Evolutionary conservation across 2,329 filamentous ascomycete species (phyloP).

Genomic region (Penicillium sclerotiorum): DNA sequence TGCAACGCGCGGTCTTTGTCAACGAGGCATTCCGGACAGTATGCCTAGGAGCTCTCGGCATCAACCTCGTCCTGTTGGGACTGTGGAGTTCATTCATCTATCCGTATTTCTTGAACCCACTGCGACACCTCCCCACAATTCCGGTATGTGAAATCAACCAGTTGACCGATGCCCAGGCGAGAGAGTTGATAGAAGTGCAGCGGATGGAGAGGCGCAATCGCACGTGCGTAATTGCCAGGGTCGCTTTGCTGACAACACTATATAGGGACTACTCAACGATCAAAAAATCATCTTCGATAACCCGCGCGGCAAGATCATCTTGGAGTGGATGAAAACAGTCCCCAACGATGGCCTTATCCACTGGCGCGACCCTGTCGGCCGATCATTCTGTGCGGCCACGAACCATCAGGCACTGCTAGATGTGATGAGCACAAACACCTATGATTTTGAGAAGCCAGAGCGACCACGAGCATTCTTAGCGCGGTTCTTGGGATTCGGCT

Average conservation of each 20-base stretch:
- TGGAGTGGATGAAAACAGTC: constrained; percentile 54
- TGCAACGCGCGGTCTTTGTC: constrained; percentile 30
- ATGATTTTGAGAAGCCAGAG: constrained; percentile 58
- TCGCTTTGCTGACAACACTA: constrained; percentile 2
- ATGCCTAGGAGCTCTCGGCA: constrained; percentile 21
- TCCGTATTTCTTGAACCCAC: constrained; percentile 53
- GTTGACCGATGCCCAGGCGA: no score
- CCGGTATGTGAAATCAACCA: constrained; percentile 17
- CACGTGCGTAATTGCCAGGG: no score
- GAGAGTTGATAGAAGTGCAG: no score
- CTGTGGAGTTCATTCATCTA: constrained; percentile 51
- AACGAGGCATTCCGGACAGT: constrained; percentile 29
- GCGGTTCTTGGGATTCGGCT: constrained; percentile 53
- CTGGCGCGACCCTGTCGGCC: constrained; percentile 53
- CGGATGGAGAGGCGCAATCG: no score
- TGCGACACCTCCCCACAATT: constrained; percentile 54
- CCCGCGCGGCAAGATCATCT: constrained; percentile 33
- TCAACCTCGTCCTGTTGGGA: constrained; percentile 28
- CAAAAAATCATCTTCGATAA: constrained; percentile 35
- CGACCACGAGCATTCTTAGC: constrained; percentile 48
- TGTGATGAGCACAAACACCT: constrained; percentile 55
- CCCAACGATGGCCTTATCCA: constrained; percentile 60
- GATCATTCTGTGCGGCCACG: constrained; percentile 32
- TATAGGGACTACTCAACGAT: constrained; percentile 31
- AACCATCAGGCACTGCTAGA: constrained; percentile 51